A percentile compares a stretch with the other conserved stretches of the same genome.
These are phyloP conservation scores for Penicillium sp. DNA, from an alignment of 2,329 filamentous ascomycete genomes.

Conservation along the genomic window DNA sequence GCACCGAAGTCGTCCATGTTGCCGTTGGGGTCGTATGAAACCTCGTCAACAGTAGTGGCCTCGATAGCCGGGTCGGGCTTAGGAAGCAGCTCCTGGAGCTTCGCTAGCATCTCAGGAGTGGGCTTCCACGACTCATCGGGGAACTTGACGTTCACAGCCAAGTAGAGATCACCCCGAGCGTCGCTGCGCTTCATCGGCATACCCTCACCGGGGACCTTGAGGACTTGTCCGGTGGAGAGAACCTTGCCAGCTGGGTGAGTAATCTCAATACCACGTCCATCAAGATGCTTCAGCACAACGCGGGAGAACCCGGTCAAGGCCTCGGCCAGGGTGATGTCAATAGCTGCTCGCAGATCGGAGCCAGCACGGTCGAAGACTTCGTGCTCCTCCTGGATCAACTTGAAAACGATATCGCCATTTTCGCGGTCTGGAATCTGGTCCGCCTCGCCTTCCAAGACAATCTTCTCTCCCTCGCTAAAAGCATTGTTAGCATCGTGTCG, in stretches of 20 bases:
- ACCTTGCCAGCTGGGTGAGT: slow-evolving; percentile 80
- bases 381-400: slow-evolving; percentile 80
- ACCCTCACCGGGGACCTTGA: slow-evolving; percentile 87
- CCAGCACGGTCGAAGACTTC: slow-evolving; percentile 82
- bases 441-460: slow-evolving; percentile 89
- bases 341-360: slow-evolving; percentile 79
- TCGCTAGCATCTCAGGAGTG: slow-evolving; percentile 72
- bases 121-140: slow-evolving; percentile 84
- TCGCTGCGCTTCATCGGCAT: slow-evolving; percentile 94
- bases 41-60: slow-evolving; percentile 81
- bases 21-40: slow-evolving; percentile 81
- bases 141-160: slow-evolving; percentile 85
- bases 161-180: slow-evolving; percentile 81
- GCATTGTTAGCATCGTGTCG: not conserved
- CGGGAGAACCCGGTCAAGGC: slow-evolving; percentile 87
- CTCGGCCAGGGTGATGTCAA: slow-evolving; percentile 82
- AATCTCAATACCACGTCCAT: slow-evolving; percentile 87
- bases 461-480: slow-evolving; percentile 76
- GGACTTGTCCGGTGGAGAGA: slow-evolving; percentile 78
- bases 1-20: slow-evolving; percentile 74
- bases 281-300: slow-evolving; percentile 88
- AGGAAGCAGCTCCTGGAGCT: slow-evolving; percentile 78
- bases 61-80: slow-evolving; percentile 64
- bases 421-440: slow-evolving; percentile 89
- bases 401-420: slow-evolving; percentile 92